These are phyloP conservation scores for Dactylellina cionopaga DNA, from an alignment of 2,329 filamentous ascomycete species.

Conservation along the genomic window DNA sequence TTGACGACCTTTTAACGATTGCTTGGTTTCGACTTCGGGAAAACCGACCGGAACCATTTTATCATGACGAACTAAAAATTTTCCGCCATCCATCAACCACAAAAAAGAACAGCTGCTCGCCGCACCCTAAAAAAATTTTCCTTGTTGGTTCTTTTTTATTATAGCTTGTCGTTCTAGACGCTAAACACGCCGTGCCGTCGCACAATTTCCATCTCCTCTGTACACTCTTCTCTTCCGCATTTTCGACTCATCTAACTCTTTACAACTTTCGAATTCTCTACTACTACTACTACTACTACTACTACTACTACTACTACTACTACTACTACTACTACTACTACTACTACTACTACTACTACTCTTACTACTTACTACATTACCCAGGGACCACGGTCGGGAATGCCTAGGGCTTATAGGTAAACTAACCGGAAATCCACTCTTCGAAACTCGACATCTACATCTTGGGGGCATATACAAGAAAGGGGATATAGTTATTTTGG, in stretches of 20 bases:
- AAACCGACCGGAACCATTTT: slow-evolving; percentile 30
- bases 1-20: slow-evolving; percentile 51
- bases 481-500: slow-evolving; percentile 7
- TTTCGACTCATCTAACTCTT: neutral
- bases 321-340: too few species aligned
- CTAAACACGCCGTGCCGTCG: slow-evolving; percentile 39
- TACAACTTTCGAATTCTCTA: neutral
- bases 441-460: slow-evolving; percentile 26
- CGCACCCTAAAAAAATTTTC: slow-evolving; percentile 46
- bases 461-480: slow-evolving; percentile 28
- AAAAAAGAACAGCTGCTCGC: slow-evolving; percentile 53
- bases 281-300: too few species aligned
- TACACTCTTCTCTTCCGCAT: slow-evolving; percentile 12
- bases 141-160: slow-evolving; percentile 31
- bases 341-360: too few species aligned
- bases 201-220: slow-evolving; percentile 48
- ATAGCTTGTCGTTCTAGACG: slow-evolving; percentile 4
- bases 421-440: slow-evolving; percentile 3
- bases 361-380: slow-evolving; percentile 9
- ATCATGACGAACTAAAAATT: slow-evolving; percentile 48
- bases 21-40: slow-evolving; percentile 16
- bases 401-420: slow-evolving; percentile 9
- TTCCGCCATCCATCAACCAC: slow-evolving; percentile 26
- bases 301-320: too few species aligned
- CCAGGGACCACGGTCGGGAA: slow-evolving; percentile 1